Percentiles rank a stretch among this genome's conserved stretches.
Evolutionary conservation across 2,329 filamentous ascomycete genomes (phyloP).

Genomic region (Pseudogymnoascus destructans): DNA sequence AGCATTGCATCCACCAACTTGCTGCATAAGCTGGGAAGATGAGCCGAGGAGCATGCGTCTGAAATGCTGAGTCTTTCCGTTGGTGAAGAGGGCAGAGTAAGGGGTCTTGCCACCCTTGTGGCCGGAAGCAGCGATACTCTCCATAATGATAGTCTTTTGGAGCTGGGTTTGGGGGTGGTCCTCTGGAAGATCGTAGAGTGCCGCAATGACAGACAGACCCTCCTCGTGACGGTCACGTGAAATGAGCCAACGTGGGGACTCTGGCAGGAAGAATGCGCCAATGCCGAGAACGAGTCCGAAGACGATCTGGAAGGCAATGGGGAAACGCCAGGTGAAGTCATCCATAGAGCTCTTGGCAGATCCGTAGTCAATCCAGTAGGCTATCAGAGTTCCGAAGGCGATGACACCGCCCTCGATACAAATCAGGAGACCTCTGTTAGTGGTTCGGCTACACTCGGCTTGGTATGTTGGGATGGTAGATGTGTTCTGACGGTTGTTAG

Average conservation of each 20-base stretch:
- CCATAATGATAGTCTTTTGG: slow-evolving; percentile 25
- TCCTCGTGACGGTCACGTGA: slow-evolving; percentile 97
- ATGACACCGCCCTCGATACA: slow-evolving; percentile 46
- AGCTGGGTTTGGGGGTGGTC: slow-evolving; percentile 31
- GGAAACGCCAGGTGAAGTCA: slow-evolving; percentile 79
- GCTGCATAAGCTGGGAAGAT: slow-evolving; percentile 40
- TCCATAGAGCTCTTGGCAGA: slow-evolving; percentile 68
- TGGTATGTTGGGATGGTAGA: slow-evolving; percentile 46
- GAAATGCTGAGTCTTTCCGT: slow-evolving; percentile 41
- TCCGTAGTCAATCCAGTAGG: slow-evolving; percentile 97
- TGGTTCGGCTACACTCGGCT: slow-evolving; percentile 37
- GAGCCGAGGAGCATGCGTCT: slow-evolving; percentile 39
- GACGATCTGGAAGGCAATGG: slow-evolving; percentile 78
- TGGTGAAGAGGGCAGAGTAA: slow-evolving; percentile 35
- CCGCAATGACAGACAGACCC: slow-evolving; percentile 92
- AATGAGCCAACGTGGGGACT: slow-evolving; percentile 91
- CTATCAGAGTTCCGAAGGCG: slow-evolving; percentile 57
- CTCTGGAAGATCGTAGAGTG: slow-evolving; percentile 60
- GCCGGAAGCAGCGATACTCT: slow-evolving; percentile 29
- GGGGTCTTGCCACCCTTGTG: slow-evolving; percentile 21
- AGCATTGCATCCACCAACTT: slow-evolving; percentile 34
- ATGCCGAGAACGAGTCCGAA: slow-evolving; percentile 77
- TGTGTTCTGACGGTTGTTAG: slow-evolving; percentile 26
- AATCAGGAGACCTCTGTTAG: slow-evolving; percentile 35
- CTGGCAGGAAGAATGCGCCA: slow-evolving; percentile 82